Evolutionary conservation across 2,329 filamentous ascomycete genomes (phyloP), one percentile per base, ranked within the genome.

Genomic region (Apiospora pterosperma): DNA sequence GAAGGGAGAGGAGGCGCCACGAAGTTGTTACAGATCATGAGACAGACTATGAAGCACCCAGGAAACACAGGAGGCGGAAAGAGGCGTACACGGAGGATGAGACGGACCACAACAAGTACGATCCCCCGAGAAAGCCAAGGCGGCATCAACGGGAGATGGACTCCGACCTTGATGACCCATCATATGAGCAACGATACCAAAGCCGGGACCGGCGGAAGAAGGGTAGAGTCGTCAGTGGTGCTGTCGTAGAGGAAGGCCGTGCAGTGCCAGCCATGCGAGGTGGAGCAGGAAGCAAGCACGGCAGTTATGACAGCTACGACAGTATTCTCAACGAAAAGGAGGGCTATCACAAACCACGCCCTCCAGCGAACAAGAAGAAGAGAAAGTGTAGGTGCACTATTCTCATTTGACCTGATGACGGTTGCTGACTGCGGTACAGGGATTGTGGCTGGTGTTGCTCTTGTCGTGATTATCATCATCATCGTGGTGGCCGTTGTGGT

Each of bases 141-240:
- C 66, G 71, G 69, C 36, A 41, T n/a, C 16, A 65, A 39, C 60
- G 42, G 39, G 60, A 16, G 67, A 70, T 52, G 61, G 65, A 61
- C 63, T 71, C 55, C 62, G 71, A 67, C 65, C 75, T 63, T 66
- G 71, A 65, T 69, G 71, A 41, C 62, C 69, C 62, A 67, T 70
- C 63, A 69, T 78, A 66, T 65, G 59, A 76, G 36, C 70, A 73
- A 55, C 74, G 78, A 12, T 74, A 78, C 12, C 74, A 77, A 44
- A 80, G 70, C 67, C 76, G 75, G 16, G 74, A 73, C 62, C 77
- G 78, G 61, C 76, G 76, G 48, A 84, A 82, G 68, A 86, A 87
- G 72, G 83, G 82, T 64, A 80, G 90, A 66, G 81, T 91, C n/a
- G 88, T 90, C 23, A 92, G 90, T 67, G 90, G 90, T 23, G 88